phyloP scores from a whole-genome alignment of 495 filamentous ascomycete species.

The Cenococcum geophilum region DNA sequence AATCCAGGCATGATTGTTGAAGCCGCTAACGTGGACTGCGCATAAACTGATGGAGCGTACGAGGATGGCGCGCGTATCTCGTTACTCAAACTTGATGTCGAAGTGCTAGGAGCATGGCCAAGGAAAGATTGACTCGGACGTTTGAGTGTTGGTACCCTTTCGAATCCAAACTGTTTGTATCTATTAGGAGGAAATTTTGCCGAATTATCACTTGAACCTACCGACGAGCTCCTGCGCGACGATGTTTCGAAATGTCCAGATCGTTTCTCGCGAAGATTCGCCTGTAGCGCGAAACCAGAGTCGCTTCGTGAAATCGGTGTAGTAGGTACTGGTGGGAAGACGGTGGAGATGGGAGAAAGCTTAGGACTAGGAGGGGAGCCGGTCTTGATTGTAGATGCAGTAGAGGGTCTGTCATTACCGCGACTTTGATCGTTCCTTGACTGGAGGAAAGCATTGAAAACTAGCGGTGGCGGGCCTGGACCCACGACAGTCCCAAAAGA shows the following conservation, averaged over 20 bases:
- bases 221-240: conserved; percentile 79
- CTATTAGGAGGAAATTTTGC: conserved; percentile 22
- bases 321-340: conserved; percentile 67
- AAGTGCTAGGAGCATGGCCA: conserved; percentile 72
- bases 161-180: conserved; percentile 59
- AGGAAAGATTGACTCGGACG: conserved; percentile 81
- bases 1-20: conserved; percentile 94
- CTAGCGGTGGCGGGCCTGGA: conserved; percentile 44
- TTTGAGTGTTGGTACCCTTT: conserved; percentile 59
- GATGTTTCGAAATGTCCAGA: conserved; percentile 87
- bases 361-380: conserved; percentile 75
- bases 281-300: conserved; percentile 77
- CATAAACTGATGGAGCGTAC: conserved; percentile 94
- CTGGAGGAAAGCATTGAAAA: conserved; percentile 89
- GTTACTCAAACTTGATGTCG: conserved; percentile 74
- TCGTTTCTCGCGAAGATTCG: conserved; percentile 84
- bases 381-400: conserved; percentile 64
- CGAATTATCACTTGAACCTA: conserved; percentile 14
- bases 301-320: conserved; percentile 81
- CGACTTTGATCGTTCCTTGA: conserved; percentile 59
- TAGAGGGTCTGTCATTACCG: conserved; percentile 69
- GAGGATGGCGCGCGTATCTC: conserved; percentile 68
- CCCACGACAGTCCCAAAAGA: conserved; percentile 61
- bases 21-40: conserved; percentile 94
- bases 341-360: conserved; percentile 71